Base-by-base conservation (phyloP, 345 rosid genomes). In the Dipteronia sinensis region DNA sequence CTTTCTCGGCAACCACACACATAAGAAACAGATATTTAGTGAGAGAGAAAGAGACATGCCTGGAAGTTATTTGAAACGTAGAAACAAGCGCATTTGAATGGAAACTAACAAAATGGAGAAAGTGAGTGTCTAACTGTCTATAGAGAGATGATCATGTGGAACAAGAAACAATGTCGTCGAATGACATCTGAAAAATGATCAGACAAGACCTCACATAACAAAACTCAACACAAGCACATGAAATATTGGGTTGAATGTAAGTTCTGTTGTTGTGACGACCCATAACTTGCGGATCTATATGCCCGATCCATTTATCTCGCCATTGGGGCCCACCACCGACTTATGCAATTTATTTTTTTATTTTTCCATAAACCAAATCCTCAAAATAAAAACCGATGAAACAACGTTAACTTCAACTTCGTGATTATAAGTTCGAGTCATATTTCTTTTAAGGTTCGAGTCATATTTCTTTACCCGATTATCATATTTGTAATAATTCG, bases 1-100 rank as follows among this genome's bases (percentile, higher is more conserved):
- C 23, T 69, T 65, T 77, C 78, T 55, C 44, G 42, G 74, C 64
- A 64, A 62, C 81, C 70, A 88, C 65, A 72, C 75, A 86, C 17
- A 59, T 15, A 67, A 46, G 49, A 67, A 67, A 29, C 23, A 0
- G 31, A 22, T 5, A 65, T 27, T 16, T 15, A 65, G 44, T 20
- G 56, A 53, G 19, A 65, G 29, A 62, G 69, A 64, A 19, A 61
- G 80, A 53, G 63, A 79, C 85, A 75, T 83, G 85, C 86, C 88
- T 85, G 67, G 67, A 29, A 63, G 75, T 59, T 19, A 64, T 65
- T 56, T 74, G 72, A 67, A 77, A 75, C 40, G 72, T 73, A 10
- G 66, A 70, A 69, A 78, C 16, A 46, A 76, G 76, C 83, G 76
- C 77, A 64, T 42, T 64, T 16, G 65, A 44, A 4, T 38, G 7